Evolutionary conservation across 768 basidiomycete genomes (phyloP), one percentile per base, ranked within the genome.

Genomic region (Lactarius sanguifluus): DNA sequence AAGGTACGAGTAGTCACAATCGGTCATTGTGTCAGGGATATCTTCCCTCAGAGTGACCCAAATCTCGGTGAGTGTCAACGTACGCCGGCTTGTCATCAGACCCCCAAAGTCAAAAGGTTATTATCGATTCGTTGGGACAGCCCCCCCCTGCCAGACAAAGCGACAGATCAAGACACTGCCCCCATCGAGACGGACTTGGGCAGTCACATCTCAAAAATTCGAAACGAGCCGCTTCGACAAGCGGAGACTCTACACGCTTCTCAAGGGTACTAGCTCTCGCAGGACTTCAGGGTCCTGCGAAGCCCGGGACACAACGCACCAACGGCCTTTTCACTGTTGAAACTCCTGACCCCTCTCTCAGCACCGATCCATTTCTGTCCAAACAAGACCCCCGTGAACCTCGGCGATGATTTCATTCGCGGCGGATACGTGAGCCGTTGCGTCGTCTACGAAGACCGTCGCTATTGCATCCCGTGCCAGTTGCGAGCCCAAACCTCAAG

Each of bases 401-500:
- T 54, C 25, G 54, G 32, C 2, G 38, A 52, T 20, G 12, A 25
- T 50, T 5, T 20, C 32, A 38, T 32, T 15, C 40, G 59, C 55
- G 54, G 55, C 8, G 12, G n/a, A 16, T 36, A 43, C 55, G 32
- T n/a, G 15, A 58, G 20, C 47, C 65, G 47, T 56, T 18, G 45
- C 5, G 28, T 18, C 65, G n/a, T 32, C 54, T 16, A 38, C 32
- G 28, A 8, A n/a, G 25, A 12, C n/a, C n/a, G n/a, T 61, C 30
- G 15, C n/a, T 23, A 38, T 23, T 47, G 50, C 36, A 56, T n/a
- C 34, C 10, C 64, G 23, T 56, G 61, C 56, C 50, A 50, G 54
- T 47, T 45, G 65, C 40, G 47, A 58, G 62, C 62, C 25, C 66
- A 64, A 63, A 32, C 66, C 66, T 64, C 65, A 66, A 66, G 65